Base-by-base conservation (phyloP, 1,284 basidiomycete genomes). In the Trametes versicolor region DNA sequence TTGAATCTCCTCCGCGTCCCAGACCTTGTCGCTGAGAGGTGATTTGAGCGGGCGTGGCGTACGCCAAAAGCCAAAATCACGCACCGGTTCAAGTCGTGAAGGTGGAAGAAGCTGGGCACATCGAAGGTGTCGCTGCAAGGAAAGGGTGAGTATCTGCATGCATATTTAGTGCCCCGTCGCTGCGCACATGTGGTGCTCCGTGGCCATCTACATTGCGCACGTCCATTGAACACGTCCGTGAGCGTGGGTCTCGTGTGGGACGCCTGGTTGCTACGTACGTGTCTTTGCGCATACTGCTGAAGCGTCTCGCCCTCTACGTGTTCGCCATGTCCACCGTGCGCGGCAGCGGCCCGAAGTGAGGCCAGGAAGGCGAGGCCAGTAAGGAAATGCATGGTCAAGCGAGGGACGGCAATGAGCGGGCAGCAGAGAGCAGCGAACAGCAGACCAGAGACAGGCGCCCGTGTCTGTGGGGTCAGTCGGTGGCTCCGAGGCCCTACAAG, bases 71-170 rank as follows among this genome's bases (percentile, higher is more conserved):
- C 19, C 34, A 19, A 58, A 58, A 55, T 47, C 59, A 78, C 84
- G 71, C 78, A 92, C 86, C 89, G 82, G 80, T 98, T 89, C 64
- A 99, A 83, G 79, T 99, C 97, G 78, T 99, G 97, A 12, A 99
- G 83, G 65, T 91, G 88, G 82, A 95, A 95, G 84, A 95, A 95
- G 75, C 91, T 92, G 68, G 84, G 81, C 21, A 87, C 80, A 75
- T 95, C 93, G 66, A 95, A 95, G 7, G 88, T 83, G 74, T 94
- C 92, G 66, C 93, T 95, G 72, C 49, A 60, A 7, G 8, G 1
- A 8, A 25, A 34, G 17, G 45, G 45, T 62, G 39, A 47, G 51
- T 59, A 54, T 62, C 36, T 45, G 54, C 60, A 56, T 39, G 39
- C 34, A 58, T 56, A 60, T 12, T 32, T 45, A 37, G 47, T 41